A percentile compares a stretch with the other conserved stretches of the same genome.
Conservation (phyloP, 352 stramenopile genomes). For the Phytophthora tentaculata region DNA sequence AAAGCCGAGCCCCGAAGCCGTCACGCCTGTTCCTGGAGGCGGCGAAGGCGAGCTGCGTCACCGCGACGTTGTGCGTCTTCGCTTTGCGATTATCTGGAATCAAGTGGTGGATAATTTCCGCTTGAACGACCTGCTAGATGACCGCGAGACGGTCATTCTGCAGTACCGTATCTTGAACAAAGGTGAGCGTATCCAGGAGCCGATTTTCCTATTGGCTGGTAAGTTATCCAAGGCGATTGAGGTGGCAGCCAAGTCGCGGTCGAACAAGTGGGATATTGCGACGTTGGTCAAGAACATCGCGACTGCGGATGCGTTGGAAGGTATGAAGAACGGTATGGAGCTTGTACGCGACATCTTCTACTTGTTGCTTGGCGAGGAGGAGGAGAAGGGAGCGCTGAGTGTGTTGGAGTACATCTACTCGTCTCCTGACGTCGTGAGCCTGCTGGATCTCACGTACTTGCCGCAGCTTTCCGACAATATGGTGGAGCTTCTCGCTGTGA, state of each 20-base stretch:
- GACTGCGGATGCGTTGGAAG: conserved; percentile 66
- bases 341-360: conserved; percentile 74
- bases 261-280: conserved; percentile 53
- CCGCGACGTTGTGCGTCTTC: conserved; percentile 65
- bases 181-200: conserved; percentile 73
- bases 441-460: conserved; percentile 71
- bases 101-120: conserved; percentile 88
- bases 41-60: conserved; percentile 35
- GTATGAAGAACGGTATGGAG: conserved; percentile 60
- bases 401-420: conserved; percentile 74
- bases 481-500: conserved; percentile 73
- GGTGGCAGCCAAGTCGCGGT: conserved; percentile 55
- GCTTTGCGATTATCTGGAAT: conserved; percentile 90
- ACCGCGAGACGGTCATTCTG: conserved; percentile 85
- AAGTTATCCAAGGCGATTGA: conserved; percentile 74
- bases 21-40: conserved; percentile 17
- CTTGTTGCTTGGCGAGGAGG: conserved; percentile 65
- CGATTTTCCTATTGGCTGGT: conserved; percentile 82
- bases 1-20: conserved; percentile 27
- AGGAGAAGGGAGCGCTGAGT: conserved; percentile 53
- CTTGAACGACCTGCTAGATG: conserved; percentile 83
- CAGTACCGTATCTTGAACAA: conserved; percentile 84
- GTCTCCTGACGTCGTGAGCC: conserved; percentile 55
- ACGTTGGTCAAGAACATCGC: conserved; percentile 69
- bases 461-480: conserved; percentile 67